Base-by-base conservation (phyloP, 2,329 filamentous ascomycete species). In the Huntiella bhutanensis region DNA sequence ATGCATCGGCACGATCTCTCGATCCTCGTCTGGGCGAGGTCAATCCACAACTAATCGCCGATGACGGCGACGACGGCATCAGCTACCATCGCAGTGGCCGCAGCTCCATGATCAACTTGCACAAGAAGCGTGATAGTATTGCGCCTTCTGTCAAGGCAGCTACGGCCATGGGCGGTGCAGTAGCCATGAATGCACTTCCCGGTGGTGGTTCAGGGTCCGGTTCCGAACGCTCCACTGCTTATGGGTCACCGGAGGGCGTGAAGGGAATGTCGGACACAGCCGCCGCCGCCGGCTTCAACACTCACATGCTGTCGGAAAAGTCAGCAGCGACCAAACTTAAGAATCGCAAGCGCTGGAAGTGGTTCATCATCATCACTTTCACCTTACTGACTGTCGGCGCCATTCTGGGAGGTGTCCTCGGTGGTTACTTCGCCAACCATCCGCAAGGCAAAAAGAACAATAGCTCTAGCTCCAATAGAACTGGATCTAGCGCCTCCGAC, bases 1-100 rank as follows among this genome's bases (percentile, higher is more conserved):
- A 45, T 32, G 43, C 49, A 11, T 46, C 42, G 4, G 37, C 43
- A 4, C 45, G 60, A 35, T 62, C 57, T 60, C 68, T 61, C 28
- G 68, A 69, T 49, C 62, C 68, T 17, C 59, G 64, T 6, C 61
- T 77, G 3, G 71, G 72, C 35, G 64, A 73, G 1, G 71, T 91
- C 49, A 78, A 94, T 57, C 85, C 86, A 2, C 75, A 82, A 55
- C 77, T 79, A 11, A 87, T 94, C 52, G 73, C 73, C 16, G 87
- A 94, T 58, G 87, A 95, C 56, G 85, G 83, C 22, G 87, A 94
- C 55, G 87, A 93, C 58, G 85, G 81, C 1, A 69, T 91, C 44
- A 68, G 72, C 4, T 77, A 72, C 54, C 63, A 60, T 43, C 4
- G 11, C 57, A 43, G 61, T 59, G 54, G 67, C 58, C 68, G 71